phyloP scores from a whole-genome alignment of 1,284 basidiomycete species.

The Ceratobasidium sp. region DNA sequence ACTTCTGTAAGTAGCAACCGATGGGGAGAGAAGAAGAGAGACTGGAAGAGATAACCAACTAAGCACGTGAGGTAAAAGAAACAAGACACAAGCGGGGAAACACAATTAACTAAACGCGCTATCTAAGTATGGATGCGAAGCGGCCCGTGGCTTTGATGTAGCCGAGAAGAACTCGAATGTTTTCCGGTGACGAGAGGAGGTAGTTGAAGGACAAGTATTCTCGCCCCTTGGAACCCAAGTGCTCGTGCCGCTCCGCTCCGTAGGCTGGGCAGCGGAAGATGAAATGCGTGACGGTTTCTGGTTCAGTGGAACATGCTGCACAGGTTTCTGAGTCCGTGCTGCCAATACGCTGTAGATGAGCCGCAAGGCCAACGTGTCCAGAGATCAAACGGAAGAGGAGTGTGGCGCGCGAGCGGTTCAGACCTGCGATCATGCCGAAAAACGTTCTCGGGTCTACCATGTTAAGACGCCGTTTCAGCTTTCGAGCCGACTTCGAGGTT shows the following conservation, averaged over 20 bases:
- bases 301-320: background rate
- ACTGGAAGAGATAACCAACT: background rate
- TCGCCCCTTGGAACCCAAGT: background rate
- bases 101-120: background rate
- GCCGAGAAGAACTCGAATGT: background rate
- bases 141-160: background rate
- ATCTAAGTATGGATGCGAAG: background rate
- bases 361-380: background rate
- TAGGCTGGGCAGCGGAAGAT: background rate
- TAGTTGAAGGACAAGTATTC: background rate
- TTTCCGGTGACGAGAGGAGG: background rate
- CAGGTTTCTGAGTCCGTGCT: background rate
- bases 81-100: too few species aligned
- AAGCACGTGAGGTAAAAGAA: background rate
- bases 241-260: background rate
- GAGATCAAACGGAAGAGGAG: background rate
- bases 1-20: too few species aligned
- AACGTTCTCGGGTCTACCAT: background rate
- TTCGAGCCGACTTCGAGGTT: background rate
- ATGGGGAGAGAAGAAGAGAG: too few species aligned
- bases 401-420: background rate
- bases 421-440: background rate
- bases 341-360: background rate
- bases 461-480: background rate
- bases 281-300: background rate